Conservation (phyloP, 352 stramenopile species). For the Globisporangium viniferum region DNA sequence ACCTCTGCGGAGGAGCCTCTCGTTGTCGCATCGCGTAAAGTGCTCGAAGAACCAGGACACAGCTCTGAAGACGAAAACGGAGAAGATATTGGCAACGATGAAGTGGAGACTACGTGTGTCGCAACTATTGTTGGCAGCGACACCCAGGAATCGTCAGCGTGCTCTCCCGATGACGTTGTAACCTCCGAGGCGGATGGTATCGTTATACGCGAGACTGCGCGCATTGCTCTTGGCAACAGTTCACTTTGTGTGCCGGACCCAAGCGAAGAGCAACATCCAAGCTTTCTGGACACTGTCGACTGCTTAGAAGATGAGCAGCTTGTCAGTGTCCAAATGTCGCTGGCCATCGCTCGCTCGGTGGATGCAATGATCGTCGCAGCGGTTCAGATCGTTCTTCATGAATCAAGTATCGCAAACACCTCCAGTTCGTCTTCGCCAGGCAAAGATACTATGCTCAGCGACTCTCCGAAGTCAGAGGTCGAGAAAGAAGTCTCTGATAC, state of each 20-base stretch:
- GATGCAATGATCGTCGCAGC: constrained; percentile 25
- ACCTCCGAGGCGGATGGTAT: background rate
- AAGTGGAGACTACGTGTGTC: background rate
- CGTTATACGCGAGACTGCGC: background rate
- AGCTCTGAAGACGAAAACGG: background rate
- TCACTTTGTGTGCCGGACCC: background rate
- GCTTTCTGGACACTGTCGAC: background rate
- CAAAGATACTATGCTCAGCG: background rate
- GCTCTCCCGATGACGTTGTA: background rate
- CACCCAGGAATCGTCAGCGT: background rate
- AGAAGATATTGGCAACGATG: no score
- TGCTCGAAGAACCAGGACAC: background rate
- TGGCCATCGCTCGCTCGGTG: constrained; percentile 24
- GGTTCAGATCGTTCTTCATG: constrained; percentile 3
- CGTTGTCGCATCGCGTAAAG: background rate
- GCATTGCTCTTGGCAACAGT: background rate
- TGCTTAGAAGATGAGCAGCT: background rate
- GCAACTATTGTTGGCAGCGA: no score
- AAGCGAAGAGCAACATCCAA: background rate
- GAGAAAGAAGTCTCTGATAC: background rate
- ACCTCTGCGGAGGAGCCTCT: background rate
- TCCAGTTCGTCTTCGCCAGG: background rate
- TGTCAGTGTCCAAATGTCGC: constrained; percentile 23
- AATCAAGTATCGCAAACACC: no score
- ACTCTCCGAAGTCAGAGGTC: no score